These are phyloP conservation scores for Craterostigma plantagineum DNA, from an alignment of 257 asterid genomes.

Conservation along the genomic window DNA sequence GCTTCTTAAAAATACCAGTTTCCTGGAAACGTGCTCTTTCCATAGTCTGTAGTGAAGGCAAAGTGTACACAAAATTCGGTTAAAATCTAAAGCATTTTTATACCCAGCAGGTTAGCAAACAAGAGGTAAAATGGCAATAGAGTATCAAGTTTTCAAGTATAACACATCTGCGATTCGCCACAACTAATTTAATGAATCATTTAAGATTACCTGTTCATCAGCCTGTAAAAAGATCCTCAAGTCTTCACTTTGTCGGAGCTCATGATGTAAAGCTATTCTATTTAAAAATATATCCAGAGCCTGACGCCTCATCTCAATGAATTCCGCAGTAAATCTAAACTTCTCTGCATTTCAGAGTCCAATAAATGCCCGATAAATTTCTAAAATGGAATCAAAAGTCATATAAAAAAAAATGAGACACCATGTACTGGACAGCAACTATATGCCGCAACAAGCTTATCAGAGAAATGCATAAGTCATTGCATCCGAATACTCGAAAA, in stretches of 20 bases:
- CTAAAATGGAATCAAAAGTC: not conserved
- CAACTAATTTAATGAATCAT: slow-evolving; percentile 3
- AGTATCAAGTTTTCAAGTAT: too few species aligned
- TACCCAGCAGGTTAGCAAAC: too few species aligned
- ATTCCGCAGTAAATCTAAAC: slow-evolving; percentile 84
- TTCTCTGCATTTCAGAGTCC: slow-evolving; percentile 39
- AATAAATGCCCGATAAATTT: slow-evolving; percentile 7
- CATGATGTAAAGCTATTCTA: slow-evolving; percentile 76
- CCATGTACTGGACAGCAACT: too few species aligned
- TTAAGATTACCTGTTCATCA: slow-evolving; percentile 71
- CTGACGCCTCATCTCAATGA: slow-evolving; percentile 95
- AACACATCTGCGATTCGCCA: too few species aligned
- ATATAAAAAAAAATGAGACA: not conserved
- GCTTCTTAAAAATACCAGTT: slow-evolving; percentile 72
- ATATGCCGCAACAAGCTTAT: too few species aligned
- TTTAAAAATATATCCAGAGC: slow-evolving; percentile 78
- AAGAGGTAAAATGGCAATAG: too few species aligned
- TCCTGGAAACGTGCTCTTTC: slow-evolving; percentile 83
- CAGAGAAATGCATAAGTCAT: too few species aligned
- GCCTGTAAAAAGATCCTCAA: slow-evolving; percentile 80
- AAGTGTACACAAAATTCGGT: not conserved
- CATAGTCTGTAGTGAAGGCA: slow-evolving; percentile 49
- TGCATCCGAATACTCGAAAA: too few species aligned
- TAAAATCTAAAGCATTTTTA: not conserved
- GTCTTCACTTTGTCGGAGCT: slow-evolving; percentile 76